A percentile compares a stretch with the other conserved stretches of the same genome.
Conservation (phyloP, 192 early-diverging fungal genomes). For the Coemansia sp. region DNA sequence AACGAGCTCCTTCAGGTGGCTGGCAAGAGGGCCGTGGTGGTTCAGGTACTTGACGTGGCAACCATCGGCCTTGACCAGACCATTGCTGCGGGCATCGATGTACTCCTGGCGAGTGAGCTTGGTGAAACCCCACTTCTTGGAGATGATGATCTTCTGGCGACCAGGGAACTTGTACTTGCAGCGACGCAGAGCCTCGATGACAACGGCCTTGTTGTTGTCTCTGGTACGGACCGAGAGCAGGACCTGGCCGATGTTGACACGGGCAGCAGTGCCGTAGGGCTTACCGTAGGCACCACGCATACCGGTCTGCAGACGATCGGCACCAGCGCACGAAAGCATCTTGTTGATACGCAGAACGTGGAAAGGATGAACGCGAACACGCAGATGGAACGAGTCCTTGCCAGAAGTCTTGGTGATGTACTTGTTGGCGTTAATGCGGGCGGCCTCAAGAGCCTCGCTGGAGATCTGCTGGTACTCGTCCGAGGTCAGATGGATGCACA, state of each 20-base stretch:
- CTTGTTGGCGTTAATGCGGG: conserved; percentile 97
- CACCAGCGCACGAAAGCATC: conserved; percentile 99
- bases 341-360: conserved; percentile 99
- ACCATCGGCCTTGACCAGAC: conserved; percentile 87
- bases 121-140: conserved; percentile 99
- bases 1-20: conserved; percentile 45
- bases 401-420: conserved; percentile 96
- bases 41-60: conserved; percentile 94
- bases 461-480: conserved; percentile 98
- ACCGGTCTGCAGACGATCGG: conserved; percentile 97
- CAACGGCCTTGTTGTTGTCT: conserved; percentile 87
- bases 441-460: conserved; percentile 98
- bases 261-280: conserved; percentile 91
- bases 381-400: conserved; percentile 99
- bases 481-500: conserved; percentile 92
- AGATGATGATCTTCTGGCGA: conserved; percentile 97
- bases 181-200: conserved; percentile 90
- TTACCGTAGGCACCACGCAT: conserved; percentile 99
- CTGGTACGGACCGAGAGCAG: conserved; percentile 95
- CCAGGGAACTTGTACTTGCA: conserved; percentile 99
- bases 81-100: conserved; percentile 69
- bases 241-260: conserved; percentile 97
- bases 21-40: conserved; percentile 74
- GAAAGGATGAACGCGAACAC: conserved; percentile 97
- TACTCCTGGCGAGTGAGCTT: conserved; percentile 93